These are phyloP conservation scores for Trichoderma atrobrunneum DNA, from an alignment of 2,329 filamentous ascomycete genomes.

Conservation along the genomic window DNA sequence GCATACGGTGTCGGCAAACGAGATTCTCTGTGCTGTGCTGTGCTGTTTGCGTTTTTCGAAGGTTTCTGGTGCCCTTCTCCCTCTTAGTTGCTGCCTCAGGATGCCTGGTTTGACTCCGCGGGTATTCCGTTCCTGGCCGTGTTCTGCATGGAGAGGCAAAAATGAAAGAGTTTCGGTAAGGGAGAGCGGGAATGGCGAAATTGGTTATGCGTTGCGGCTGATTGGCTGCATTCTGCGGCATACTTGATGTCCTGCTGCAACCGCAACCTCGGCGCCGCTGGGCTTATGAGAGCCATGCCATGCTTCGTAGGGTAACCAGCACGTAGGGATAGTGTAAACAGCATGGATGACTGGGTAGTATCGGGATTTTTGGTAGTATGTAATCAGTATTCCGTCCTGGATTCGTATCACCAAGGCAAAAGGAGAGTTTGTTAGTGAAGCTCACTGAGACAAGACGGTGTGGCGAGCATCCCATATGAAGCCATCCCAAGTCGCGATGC, in stretches of 20 bases:
- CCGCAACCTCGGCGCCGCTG: not conserved
- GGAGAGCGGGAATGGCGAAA: not conserved
- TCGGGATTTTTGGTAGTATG: not conserved
- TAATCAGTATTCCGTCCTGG: not conserved
- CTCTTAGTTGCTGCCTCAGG: not conserved
- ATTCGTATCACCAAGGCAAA: not conserved
- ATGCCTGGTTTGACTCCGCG: not conserved
- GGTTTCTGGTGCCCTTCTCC: not conserved
- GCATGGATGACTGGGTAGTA: not conserved
- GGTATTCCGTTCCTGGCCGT: not conserved
- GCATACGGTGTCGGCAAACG: constrained; percentile 5
- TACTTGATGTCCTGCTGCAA: not conserved
- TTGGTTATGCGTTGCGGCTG: not conserved
- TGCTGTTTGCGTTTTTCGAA: not conserved
- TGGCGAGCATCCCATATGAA: not conserved
- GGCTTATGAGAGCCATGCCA: not conserved
- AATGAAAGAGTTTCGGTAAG: constrained; percentile 1
- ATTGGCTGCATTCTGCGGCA: not conserved
- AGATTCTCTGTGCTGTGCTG: not conserved
- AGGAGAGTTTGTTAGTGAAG: not conserved
- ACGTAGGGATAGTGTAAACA: not conserved
- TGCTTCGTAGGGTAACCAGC: not conserved
- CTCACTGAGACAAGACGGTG: not conserved
- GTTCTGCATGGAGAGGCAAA: not conserved
- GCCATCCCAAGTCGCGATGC: not conserved